Evolutionary conservation across 495 filamentous ascomycete species (phyloP), one percentile per base, ranked within the genome.

Genomic region (Gamarada debralockiae): DNA sequence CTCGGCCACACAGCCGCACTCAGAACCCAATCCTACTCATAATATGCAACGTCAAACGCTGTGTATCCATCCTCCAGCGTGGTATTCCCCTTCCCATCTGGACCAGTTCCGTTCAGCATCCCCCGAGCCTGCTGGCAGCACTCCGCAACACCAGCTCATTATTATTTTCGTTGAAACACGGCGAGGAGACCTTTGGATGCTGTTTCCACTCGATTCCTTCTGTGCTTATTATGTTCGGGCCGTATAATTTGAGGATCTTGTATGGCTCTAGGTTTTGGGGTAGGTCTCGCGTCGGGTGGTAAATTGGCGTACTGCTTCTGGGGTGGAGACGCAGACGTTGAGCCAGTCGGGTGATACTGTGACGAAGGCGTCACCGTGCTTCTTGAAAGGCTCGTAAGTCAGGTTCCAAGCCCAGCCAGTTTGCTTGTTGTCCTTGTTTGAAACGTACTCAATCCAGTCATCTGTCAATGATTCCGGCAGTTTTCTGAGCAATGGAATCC

Each of bases 11-110:
- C 25, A 85, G 64, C 13, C 68, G 65, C 36, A 83, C 71, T 7
- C 81, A 82, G 58, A 89, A 87, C 0, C 82, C 84, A 42, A 82
- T 81, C 50, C 78, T 75, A 45, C 81, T 81, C 61, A 88, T 86
- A 50, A 88, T 79, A 57, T 87, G 79, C 22, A 89, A 70, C 37
- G 77, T 78, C 56, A 84, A 67, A 37, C 75, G 73, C 75, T 85
- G n/a, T n/a, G n/a, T n/a, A n/a, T n/a, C n/a, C n/a, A n/a, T n/a
- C n/a, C n/a, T n/a, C n/a, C n/a, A n/a, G n/a, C n/a, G n/a, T n/a
- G n/a, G n/a, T n/a, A n/a, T n/a, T n/a, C n/a, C n/a, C n/a, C n/a
- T n/a, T 84, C 13, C 77, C 76, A 60, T 88, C 83, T 24, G 70
- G 64, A 20, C 80, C 76, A 3, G 82, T 63, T 13, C 76, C 71